Percentiles rank a stretch among this genome's conserved stretches.
These are phyloP conservation scores for Dalbergia cochinchinensis DNA, from an alignment of 306 rosid species.

Conservation along the genomic window DNA sequence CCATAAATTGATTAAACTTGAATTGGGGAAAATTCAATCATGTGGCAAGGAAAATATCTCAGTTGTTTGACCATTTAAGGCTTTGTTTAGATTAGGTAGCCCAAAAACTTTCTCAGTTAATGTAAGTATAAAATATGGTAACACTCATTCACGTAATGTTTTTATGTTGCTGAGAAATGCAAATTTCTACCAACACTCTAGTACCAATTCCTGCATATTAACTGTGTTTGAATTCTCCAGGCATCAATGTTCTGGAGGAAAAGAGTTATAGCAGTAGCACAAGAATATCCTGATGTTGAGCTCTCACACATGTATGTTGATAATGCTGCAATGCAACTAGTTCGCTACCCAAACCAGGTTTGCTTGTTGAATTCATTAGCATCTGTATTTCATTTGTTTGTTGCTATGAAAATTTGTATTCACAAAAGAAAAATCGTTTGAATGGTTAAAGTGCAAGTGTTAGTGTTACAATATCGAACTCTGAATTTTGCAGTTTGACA, in stretches of 20 bases:
- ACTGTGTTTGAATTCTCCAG: slow-evolving; percentile 53
- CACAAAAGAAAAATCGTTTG: slow-evolving; percentile 21
- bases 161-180: no score
- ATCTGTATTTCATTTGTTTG: slow-evolving; percentile 40
- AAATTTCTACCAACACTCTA: neutral
- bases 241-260: slow-evolving; percentile 94
- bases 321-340: slow-evolving; percentile 92
- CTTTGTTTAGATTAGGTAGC: slow-evolving; percentile 4
- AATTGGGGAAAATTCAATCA: slow-evolving; percentile 22
- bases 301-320: slow-evolving; percentile 98
- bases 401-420: slow-evolving; percentile 21
- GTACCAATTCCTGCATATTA: slow-evolving; percentile 14
- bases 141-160: slow-evolving; percentile 20
- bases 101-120: neutral
- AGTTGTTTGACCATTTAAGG: neutral
- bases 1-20: slow-evolving; percentile 34
- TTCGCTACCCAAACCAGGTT: slow-evolving; percentile 96
- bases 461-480: slow-evolving; percentile 39
- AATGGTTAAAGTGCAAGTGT: slow-evolving; percentile 30
- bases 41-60: slow-evolving; percentile 15
- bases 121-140: neutral
- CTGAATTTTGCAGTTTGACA: slow-evolving; percentile 76
- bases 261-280: slow-evolving; percentile 69
- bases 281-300: slow-evolving; percentile 88
- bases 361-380: slow-evolving; percentile 41